Evolutionary conservation across 2,329 filamentous ascomycete species (phyloP).

Genomic region (Exserohilum turcica): DNA sequence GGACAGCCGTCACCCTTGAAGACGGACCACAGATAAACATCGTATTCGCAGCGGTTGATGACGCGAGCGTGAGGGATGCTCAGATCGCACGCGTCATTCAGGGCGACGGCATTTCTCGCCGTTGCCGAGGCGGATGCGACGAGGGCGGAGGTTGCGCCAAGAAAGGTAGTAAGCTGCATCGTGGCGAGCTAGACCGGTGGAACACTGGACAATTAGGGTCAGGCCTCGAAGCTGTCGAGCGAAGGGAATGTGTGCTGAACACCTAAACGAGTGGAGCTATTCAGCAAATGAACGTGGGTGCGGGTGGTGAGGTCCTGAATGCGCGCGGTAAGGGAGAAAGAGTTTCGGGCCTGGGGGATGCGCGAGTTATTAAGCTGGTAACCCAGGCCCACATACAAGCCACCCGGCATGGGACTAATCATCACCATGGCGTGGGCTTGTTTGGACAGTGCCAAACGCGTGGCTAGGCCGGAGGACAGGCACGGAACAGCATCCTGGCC

Average conservation of each 20-base stretch:
- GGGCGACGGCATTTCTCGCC: slow-evolving; percentile 18
- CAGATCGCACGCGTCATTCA: slow-evolving; percentile 24
- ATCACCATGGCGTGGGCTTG: slow-evolving; percentile 40
- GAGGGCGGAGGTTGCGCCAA: slow-evolving; percentile 39
- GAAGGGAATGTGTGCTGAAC: slow-evolving; percentile 46
- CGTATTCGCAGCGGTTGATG: slow-evolving; percentile 47
- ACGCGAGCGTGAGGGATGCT: slow-evolving; percentile 33
- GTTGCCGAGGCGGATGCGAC: slow-evolving; percentile 35
- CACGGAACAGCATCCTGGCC: slow-evolving; percentile 31
- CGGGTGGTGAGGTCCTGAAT: slow-evolving; percentile 40
- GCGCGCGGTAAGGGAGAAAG: slow-evolving; percentile 37
- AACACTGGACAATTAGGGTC: slow-evolving; percentile 17
- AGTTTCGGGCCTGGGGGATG: slow-evolving; percentile 38
- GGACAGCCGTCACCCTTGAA: slow-evolving; percentile 37
- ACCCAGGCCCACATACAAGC: slow-evolving; percentile 36
- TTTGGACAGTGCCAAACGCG: slow-evolving; percentile 40
- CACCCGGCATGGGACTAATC: slow-evolving; percentile 42
- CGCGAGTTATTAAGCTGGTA: slow-evolving; percentile 45
- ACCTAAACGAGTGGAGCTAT: slow-evolving; percentile 51
- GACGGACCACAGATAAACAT: slow-evolving; percentile 48
- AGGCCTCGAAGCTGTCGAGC: slow-evolving; percentile 27
- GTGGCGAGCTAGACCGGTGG: slow-evolving; percentile 23
- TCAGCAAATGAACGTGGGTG: slow-evolving; percentile 46
- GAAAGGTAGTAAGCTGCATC: slow-evolving; percentile 43
- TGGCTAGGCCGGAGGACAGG: slow-evolving; percentile 38